phyloP scores from a whole-genome alignment of 192 early-diverging fungal genomes.

The Gigaspora rosea region DNA sequence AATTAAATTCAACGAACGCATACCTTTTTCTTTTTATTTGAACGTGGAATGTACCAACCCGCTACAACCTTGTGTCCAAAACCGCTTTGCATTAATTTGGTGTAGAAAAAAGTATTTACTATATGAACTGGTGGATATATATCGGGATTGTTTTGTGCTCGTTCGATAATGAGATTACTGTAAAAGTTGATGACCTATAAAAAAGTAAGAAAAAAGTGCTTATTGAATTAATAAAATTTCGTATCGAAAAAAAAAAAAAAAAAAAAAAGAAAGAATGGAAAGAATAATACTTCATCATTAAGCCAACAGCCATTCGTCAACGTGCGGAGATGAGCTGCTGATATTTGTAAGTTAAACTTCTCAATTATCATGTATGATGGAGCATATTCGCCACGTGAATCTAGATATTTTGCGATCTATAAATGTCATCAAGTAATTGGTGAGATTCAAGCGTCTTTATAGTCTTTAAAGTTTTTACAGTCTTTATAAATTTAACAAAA shows the following conservation, averaged over 20 bases:
- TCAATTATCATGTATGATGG: not conserved
- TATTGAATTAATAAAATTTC: not conserved
- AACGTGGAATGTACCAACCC: not conserved
- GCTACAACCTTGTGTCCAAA: not conserved
- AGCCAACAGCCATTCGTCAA: not conserved
- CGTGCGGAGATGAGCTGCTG: not conserved
- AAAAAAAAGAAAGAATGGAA: not conserved
- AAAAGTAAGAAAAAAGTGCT: not conserved
- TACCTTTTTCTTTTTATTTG: not conserved
- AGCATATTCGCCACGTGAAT: not conserved
- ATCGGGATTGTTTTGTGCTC: not conserved
- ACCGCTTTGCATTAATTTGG: not conserved
- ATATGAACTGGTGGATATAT: not conserved
- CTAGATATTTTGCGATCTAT: not conserved
- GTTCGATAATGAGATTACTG: not conserved
- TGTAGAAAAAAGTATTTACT: not conserved
- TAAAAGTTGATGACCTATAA: not conserved
- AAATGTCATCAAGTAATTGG: not conserved
- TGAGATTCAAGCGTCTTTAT: too few species aligned
- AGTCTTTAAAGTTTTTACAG: too few species aligned
- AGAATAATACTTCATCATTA: not conserved
- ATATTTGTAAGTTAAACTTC: not conserved
- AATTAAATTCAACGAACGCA: not conserved
- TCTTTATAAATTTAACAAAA: not conserved
- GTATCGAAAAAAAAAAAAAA: not conserved